phyloP scores from a whole-genome alignment of 352 stramenopile species.

The Plasmopara halstedii region DNA sequence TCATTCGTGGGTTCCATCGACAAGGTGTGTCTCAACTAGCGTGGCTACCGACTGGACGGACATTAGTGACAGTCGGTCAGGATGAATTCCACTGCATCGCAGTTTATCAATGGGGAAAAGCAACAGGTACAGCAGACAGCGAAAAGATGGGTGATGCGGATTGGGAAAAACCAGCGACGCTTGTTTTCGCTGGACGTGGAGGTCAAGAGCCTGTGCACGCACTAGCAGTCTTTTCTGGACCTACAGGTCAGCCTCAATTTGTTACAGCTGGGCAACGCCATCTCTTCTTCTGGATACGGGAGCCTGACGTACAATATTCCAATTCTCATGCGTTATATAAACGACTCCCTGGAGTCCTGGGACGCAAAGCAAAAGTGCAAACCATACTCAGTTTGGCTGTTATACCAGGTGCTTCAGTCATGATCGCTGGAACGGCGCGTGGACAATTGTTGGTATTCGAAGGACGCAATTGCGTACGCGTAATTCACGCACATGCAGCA shows the following conservation, averaged over 20 bases:
- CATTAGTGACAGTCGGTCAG: conserved; percentile 57
- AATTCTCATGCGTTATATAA: conserved; percentile 39
- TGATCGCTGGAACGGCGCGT: conserved; percentile 59
- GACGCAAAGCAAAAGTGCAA: conserved; percentile 62
- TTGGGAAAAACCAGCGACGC: conserved; percentile 40
- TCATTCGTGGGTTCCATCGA: conserved; percentile 63
- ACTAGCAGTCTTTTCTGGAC: conserved; percentile 16
- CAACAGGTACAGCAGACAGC: not conserved
- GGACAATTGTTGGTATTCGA: conserved; percentile 78
- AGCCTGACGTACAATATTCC: conserved; percentile 50
- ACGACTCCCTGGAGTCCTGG: conserved; percentile 44
- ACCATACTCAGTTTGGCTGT: conserved; percentile 50
- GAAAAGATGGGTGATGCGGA: conserved; percentile 15
- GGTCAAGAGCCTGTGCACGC: conserved; percentile 45
- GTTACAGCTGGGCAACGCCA: conserved; percentile 56
- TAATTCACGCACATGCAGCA: conserved; percentile 55
- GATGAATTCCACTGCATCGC: conserved; percentile 64
- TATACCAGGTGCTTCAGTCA: conserved; percentile 33
- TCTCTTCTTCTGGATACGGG: conserved; percentile 68
- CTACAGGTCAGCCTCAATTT: conserved; percentile 32
- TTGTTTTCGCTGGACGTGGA: conserved; percentile 51
- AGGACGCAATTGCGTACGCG: conserved; percentile 64
- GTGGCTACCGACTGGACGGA: conserved; percentile 66
- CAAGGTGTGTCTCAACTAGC: conserved; percentile 53
- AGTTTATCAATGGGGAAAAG: conserved; percentile 66